phyloP scores from a whole-genome alignment of 2,329 filamentous ascomycete species.

The Orbilia oligospora region DNA sequence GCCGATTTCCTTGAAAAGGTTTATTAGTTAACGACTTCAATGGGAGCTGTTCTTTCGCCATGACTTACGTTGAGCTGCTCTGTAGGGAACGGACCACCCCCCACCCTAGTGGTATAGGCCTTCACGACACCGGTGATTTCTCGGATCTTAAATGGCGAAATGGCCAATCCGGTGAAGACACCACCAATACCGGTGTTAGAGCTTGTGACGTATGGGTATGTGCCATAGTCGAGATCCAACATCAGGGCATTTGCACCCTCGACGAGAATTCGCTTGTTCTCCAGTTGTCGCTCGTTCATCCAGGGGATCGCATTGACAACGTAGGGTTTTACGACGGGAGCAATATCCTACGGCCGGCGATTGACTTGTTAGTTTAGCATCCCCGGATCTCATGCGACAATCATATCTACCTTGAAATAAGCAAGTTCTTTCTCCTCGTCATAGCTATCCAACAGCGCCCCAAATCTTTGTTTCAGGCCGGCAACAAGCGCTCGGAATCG shows the following conservation, averaged over 20 bases:
- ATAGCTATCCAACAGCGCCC: conserved; percentile 75
- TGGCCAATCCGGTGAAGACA: conserved; percentile 75
- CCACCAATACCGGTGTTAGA: conserved; percentile 75
- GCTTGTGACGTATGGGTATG: conserved; percentile 75
- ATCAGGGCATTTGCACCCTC: conserved; percentile 79
- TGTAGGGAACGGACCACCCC: conserved; percentile 77
- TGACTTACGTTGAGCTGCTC: conserved; percentile 71
- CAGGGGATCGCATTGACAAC: conserved; percentile 78
- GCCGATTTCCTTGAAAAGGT: conserved; percentile 66
- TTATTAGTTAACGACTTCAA: not conserved
- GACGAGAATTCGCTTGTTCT: conserved; percentile 75
- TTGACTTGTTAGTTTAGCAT: not conserved
- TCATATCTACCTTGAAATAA: conserved; percentile 70
- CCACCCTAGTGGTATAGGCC: conserved; percentile 77
- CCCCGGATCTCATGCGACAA: not conserved
- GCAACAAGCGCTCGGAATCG: conserved; percentile 75
- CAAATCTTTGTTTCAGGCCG: conserved; percentile 79
- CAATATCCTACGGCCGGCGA: conserved; percentile 68
- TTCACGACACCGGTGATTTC: conserved; percentile 78
- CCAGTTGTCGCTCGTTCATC: conserved; percentile 74
- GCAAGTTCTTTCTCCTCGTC: conserved; percentile 79
- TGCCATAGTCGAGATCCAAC: conserved; percentile 76
- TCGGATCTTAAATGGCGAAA: conserved; percentile 75
- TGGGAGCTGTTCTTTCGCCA: too few species aligned
- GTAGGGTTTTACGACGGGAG: conserved; percentile 73